Evolutionary conservation across 2,329 filamentous ascomycete species (phyloP), one percentile per base, ranked within the genome.

Genomic region (Tolypocladium tundrense): DNA sequence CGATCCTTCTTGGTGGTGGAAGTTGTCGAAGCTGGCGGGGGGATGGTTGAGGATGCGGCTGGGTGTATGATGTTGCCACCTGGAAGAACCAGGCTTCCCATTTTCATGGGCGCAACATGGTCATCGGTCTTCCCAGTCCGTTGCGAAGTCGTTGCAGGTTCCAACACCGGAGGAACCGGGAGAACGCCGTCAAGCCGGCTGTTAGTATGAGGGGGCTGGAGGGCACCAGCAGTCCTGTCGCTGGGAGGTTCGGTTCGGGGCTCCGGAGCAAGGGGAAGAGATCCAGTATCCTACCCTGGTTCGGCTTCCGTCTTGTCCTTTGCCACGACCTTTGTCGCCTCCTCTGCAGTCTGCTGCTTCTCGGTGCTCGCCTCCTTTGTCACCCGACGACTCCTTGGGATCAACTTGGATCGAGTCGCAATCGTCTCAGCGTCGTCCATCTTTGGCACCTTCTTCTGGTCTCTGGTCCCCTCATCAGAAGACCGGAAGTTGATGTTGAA

Each of bases 71-170:
- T 27, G 43, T 58, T 61, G 19, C 60, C 58, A 14, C 59, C 57
- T 16, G 59, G 59, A 14, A 58, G 9, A 3, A 57, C 14, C 14
- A 60, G 56, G 50, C 59, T 56, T 21, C 59, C 59, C 41, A 60
- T n/a, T 27, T 33, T 40, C 1, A 56, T 13, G 5, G 56, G 54
- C 16, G 53, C 53, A 56, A 51, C 43, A 27, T 40, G 10, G 31
- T 5, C 41, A 14, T 50, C 53, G 7, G 42, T 39, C 51, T 42
- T n/a, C 24, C 33, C 33, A n/a, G 33, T 35, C 16, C 10, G 16
- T 21, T 37, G 56, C 35, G 24, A 42, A 39, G 21, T 14, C 3
- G 24, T 10, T 3, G 11, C 35, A 19, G 40, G 16, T 10, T 50
- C 19, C 16, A 11, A 14, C 10, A 19, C 40, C 55, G 50, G 37